These are phyloP conservation scores for Geotrichum carabidarum DNA, from an alignment of 1,139 yeast species.

Conservation along the genomic window DNA sequence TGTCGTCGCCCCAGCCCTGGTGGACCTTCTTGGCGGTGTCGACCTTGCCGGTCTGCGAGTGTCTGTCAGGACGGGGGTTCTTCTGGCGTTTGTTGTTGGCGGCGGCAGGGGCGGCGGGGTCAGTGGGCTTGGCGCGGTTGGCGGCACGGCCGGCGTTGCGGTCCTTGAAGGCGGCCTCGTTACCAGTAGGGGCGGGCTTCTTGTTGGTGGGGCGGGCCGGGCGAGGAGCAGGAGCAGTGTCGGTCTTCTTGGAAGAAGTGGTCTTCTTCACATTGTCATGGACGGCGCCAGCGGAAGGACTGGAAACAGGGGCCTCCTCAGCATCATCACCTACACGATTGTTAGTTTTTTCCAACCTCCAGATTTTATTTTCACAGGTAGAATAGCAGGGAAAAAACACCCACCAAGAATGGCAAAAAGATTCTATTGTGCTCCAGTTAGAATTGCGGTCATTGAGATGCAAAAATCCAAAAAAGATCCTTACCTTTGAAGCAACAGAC, in stretches of 20 bases:
- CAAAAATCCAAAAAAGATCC: constrained; percentile 10
- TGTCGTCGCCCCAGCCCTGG: constrained; percentile 82
- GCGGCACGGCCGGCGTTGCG: constrained; percentile 56
- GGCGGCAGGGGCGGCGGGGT: constrained; percentile 47
- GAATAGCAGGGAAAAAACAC: constrained; percentile 8
- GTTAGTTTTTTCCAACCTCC: not conserved
- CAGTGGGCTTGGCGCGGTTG: constrained; percentile 58
- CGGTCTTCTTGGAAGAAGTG: constrained; percentile 85
- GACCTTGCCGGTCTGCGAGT: constrained; percentile 73
- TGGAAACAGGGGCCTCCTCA: constrained; percentile 46
- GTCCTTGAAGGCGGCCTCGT: constrained; percentile 83
- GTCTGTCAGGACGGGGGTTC: constrained; percentile 68
- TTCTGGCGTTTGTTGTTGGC: constrained; percentile 44
- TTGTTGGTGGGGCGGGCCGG: constrained; percentile 35
- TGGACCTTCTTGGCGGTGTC: constrained; percentile 80
- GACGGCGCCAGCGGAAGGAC: constrained; percentile 45
- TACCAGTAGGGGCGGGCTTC: constrained; percentile 61
- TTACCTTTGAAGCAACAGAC: constrained; percentile 34
- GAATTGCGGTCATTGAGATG: not conserved
- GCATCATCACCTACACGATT: constrained; percentile 58
- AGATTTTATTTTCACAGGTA: not conserved
- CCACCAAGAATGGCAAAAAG: constrained; percentile 31
- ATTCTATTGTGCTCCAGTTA: constrained; percentile 25
- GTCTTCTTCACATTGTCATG: constrained; percentile 76
- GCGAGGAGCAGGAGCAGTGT: constrained; percentile 74